These are phyloP conservation scores for Raffaelea ambrosiae DNA, from an alignment of 2,329 filamentous ascomycete species.

Conservation along the genomic window DNA sequence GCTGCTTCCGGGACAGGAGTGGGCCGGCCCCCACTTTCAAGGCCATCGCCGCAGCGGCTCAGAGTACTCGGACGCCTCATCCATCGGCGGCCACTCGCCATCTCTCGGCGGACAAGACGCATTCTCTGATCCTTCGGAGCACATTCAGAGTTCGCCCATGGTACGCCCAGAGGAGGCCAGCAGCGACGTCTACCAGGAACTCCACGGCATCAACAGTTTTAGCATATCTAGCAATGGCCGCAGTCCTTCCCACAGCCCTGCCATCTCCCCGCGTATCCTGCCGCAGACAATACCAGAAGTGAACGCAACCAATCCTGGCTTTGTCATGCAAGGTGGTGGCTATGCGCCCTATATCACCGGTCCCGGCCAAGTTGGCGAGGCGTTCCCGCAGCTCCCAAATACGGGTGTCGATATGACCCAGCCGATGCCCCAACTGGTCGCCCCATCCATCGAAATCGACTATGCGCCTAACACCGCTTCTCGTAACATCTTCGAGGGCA, in stretches of 20 bases:
- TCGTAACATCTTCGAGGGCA: conserved; percentile 57
- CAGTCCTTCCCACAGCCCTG: conserved; percentile 69
- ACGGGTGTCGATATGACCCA: conserved; percentile 54
- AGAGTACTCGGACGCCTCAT: conserved; percentile 89
- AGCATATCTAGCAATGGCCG: conserved; percentile 71
- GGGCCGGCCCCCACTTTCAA: conserved; percentile 55
- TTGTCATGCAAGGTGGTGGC: conserved; percentile 32
- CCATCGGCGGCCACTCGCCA: conserved; percentile 68
- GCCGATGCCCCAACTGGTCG: conserved; percentile 64
- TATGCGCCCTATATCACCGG: conserved; percentile 34
- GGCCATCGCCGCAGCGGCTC: conserved; percentile 78
- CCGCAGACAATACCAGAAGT: conserved; percentile 48
- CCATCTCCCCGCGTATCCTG: conserved; percentile 54
- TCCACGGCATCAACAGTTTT: conserved; percentile 70
- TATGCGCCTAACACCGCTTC: conserved; percentile 68
- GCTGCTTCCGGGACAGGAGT: conserved; percentile 47
- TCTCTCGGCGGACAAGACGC: conserved; percentile 69
- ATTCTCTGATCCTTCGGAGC: conserved; percentile 71
- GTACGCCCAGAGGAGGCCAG: conserved; percentile 63
- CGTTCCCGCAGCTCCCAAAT: conserved; percentile 44
- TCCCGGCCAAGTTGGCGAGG: conserved; percentile 32
- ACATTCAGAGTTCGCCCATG: conserved; percentile 66
- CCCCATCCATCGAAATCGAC: conserved; percentile 92
- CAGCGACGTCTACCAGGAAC: conserved; percentile 63
- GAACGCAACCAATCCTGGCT: conserved; percentile 29